Evolutionary conservation across 2,329 filamentous ascomycete genomes (phyloP), one percentile per base, ranked within the genome.

Genomic region (Penicillium brasilianum): DNA sequence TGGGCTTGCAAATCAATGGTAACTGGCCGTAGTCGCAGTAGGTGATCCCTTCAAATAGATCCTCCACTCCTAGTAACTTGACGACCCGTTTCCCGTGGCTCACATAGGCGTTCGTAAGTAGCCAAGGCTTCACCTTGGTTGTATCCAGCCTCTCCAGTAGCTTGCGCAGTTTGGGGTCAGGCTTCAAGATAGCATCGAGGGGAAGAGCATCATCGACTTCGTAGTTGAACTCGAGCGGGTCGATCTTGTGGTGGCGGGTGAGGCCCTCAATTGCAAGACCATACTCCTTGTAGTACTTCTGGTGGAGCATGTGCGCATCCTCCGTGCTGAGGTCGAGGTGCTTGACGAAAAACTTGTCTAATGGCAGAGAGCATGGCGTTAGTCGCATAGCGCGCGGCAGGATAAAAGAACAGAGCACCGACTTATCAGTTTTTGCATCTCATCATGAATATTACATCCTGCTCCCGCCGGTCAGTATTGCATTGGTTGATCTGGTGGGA

Each of bases 181-280:
- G 91, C 72, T 88, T 89, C 74, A 99, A 90, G 72, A 98, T 87
- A 18, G 85, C 83, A 72, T 97, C 92, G 3, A 99, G 84, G 0
- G 95, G 93, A 22, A 99, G 80, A 2, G 95, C 95, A 76, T 99
- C 95, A 74, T 99, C 95, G 13, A 99, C 95, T 78, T 96, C 90
- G 66, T 86, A 80, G 76, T 99, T 99, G 82, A 98, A 99, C 58
- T 96, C 93, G 5, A 99, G 83, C 1, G 95, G 91, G 72, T 98
- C 92, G 70, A 99, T 96, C 77, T 96, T 88, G 81, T 99, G 95
- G 78, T 97, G 91, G 10, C 92, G 88, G 39, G 97, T 92, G 1
- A 99, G 85, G 1, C 95, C 95, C 80, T 98, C 93, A 66, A 99
- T 96, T 32, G 95, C 95, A n/a, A 99, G 87, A 32, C 96, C 95